A percentile compares a stretch with the other conserved stretches of the same genome.
Conservation (phyloP, 2,329 filamentous ascomycete genomes). For the Fusarium pseudonygamai region DNA sequence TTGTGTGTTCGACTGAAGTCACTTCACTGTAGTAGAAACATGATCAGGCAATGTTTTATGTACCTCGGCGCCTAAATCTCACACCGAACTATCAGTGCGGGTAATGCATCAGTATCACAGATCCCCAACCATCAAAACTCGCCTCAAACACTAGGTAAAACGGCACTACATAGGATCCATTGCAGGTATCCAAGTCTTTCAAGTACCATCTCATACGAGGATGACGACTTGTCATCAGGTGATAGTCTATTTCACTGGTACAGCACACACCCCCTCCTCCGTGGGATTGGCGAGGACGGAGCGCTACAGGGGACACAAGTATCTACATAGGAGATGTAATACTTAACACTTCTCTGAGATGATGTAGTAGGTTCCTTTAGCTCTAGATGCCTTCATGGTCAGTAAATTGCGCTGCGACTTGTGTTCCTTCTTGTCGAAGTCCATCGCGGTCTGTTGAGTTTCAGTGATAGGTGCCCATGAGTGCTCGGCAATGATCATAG, state of each 20-base stretch:
- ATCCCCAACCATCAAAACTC: not conserved
- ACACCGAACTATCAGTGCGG: not conserved
- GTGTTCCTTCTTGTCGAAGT: not conserved
- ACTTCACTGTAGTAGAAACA: not conserved
- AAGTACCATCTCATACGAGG: not conserved
- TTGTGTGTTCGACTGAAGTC: not conserved
- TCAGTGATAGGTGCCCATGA: too few species aligned
- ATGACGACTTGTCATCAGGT: too few species aligned
- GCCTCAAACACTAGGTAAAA: not conserved
- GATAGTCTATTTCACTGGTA: not conserved
- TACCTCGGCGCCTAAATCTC: too few species aligned
- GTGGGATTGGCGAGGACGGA: too few species aligned
- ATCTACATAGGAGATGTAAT: not conserved
- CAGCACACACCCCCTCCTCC: not conserved
- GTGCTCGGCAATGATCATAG: too few species aligned
- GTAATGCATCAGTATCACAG: not conserved
- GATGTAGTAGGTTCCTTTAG: not conserved
- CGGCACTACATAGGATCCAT: not conserved
- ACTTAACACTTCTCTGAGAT: not conserved
- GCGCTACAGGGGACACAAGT: not conserved
- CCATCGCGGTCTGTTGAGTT: too few species aligned
- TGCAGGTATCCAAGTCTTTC: not conserved
- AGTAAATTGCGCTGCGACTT: not conserved
- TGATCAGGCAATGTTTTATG: too few species aligned
- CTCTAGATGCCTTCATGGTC: accelerated